Evolutionary conservation across 2,329 filamentous ascomycete genomes (phyloP).

Genomic region (Fusarium nodosum): DNA sequence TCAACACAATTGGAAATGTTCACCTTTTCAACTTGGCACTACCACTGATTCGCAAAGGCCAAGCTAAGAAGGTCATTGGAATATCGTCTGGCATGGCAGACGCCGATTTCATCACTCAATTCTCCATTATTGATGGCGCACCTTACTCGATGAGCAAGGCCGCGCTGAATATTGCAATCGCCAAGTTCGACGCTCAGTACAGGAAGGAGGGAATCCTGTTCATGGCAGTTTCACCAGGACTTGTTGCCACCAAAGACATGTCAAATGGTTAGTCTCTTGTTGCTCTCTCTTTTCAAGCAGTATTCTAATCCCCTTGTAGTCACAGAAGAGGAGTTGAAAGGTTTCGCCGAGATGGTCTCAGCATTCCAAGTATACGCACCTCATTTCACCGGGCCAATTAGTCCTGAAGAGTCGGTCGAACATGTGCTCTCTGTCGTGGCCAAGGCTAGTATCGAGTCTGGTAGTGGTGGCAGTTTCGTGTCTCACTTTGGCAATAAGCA

Average conservation of each 20-base stretch:
- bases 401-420: constrained; percentile 54
- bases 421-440: constrained; percentile 53
- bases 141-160: constrained; percentile 66
- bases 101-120: constrained; percentile 56
- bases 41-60: constrained; percentile 65
- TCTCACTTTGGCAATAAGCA: constrained; percentile 67
- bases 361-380: constrained; percentile 58
- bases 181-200: constrained; percentile 67
- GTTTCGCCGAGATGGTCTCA: constrained; percentile 42
- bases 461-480: constrained; percentile 65
- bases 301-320: constrained; percentile 15
- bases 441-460: constrained; percentile 56
- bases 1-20: constrained; percentile 66
- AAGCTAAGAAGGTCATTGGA: constrained; percentile 66
- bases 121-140: constrained; percentile 52
- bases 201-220: constrained; percentile 65
- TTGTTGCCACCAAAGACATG: constrained; percentile 60
- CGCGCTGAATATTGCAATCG: constrained; percentile 65
- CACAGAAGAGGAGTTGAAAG: constrained; percentile 48
- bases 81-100: constrained; percentile 66
- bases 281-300: rapidly evolving
- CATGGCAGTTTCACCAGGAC: constrained; percentile 64
- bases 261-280: constrained; percentile 39
- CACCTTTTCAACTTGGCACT: constrained; percentile 67
- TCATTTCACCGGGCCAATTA: constrained; percentile 53